phyloP scores from a whole-genome alignment of 768 basidiomycete genomes.

The Kwoniella europaea region DNA sequence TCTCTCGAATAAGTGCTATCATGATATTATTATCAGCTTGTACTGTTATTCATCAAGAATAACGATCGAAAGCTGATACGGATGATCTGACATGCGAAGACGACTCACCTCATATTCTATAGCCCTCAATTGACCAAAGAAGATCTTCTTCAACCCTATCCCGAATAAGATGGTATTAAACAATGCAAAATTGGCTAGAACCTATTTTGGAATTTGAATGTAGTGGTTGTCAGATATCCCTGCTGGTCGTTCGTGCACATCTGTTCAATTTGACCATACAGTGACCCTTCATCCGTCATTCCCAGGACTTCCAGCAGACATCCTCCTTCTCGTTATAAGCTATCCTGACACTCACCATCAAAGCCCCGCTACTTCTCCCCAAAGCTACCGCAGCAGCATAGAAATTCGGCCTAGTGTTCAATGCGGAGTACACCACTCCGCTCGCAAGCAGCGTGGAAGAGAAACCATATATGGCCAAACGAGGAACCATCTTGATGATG shows the following conservation, averaged over 20 bases:
- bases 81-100: background rate
- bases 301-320: background rate
- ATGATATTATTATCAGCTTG: too few relatives aligned
- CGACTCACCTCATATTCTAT: constrained; percentile 87
- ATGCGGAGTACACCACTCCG: constrained; percentile 76
- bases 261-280: too few relatives aligned
- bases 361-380: constrained; percentile 89
- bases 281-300: background rate
- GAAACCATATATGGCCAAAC: constrained; percentile 69
- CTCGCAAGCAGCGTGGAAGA: constrained; percentile 73
- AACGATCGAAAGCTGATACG: too few relatives aligned
- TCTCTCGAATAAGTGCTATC: constrained; percentile 88
- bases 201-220: constrained; percentile 61
- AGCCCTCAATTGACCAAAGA: constrained; percentile 85
- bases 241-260: background rate
- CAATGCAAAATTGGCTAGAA: constrained; percentile 87
- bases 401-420: constrained; percentile 84
- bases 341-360: constrained; percentile 68
- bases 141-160: constrained; percentile 77
- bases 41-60: too few relatives aligned
- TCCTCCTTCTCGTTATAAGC: too few relatives aligned
- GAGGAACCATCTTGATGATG: constrained; percentile 35
- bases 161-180: constrained; percentile 76
- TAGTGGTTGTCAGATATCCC: too few relatives aligned
- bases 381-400: constrained; percentile 91